Evolutionary conservation across 2,329 filamentous ascomycete genomes (phyloP), one percentile per base, ranked within the genome.

Genomic region (Diaporthe ilicicola): DNA sequence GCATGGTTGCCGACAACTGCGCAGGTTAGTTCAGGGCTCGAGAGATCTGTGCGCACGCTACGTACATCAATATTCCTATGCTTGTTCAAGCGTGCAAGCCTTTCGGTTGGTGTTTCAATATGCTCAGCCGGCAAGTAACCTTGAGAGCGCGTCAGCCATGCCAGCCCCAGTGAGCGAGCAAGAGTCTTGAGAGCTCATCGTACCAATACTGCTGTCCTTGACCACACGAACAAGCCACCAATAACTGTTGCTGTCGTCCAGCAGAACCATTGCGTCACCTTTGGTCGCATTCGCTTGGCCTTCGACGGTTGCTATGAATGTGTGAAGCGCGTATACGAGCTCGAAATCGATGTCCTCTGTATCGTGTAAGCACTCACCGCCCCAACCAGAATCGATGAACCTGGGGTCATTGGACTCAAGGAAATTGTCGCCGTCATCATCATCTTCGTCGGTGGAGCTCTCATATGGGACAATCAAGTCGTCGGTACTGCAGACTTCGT

Each of bases 281-380:
- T 99, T 99, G 42, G 94, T 97, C 71, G 96, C 96, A 85, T 98
- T 99, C 73, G 96, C 96, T 82, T 99, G 96, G 34, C 96, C 96
- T 83, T 99, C 96, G 61, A 99, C 96, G 0, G 96, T 98, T 34
- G 96, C 96, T 74, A 98, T 93, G 78, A 99, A 99, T 2, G 95
- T 99, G 81, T 98, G 96, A 71, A 99, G 87, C 34, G 96, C 96
- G 84, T 99, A 99, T 73, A 99, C 96, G 83, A 98, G 98, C 81
- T 98, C 95, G 85, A 99, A 98, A 87, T 99, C 96, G 83, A 99
- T 99, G 79, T 99, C 96, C 89, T 99, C 96, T 98, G 86, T 82
- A 82, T 92, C 88, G 88, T 90, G 93, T 97, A 94, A 97, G 94
- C 91, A 92, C 85, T 93, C 89, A 84, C 88, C 88, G 81, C 87